These are phyloP conservation scores for Tetrahymena elliotti DNA, from an alignment of 73 alveolate genomes.

Conservation along the genomic window DNA sequence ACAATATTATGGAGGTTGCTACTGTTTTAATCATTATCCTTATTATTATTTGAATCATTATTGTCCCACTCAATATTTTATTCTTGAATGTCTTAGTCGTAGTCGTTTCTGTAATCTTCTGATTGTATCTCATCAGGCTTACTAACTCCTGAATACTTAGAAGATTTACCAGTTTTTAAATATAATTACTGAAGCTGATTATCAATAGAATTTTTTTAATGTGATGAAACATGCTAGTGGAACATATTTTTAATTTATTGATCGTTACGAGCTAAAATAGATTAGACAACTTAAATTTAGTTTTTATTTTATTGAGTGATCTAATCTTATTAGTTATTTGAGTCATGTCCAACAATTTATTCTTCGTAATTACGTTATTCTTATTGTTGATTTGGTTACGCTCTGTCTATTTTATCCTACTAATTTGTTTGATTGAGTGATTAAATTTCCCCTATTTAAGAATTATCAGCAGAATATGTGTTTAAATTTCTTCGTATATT, in stretches of 20 bases:
- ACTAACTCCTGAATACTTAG: background rate
- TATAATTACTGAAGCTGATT: background rate
- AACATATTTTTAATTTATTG: no score
- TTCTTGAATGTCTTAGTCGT: background rate
- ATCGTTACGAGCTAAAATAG: background rate
- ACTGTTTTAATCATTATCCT: background rate
- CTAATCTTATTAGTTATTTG: background rate
- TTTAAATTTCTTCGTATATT: background rate
- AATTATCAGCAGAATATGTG: background rate
- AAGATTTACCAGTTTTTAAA: background rate
- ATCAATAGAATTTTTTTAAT: background rate
- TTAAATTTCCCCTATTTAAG: background rate
- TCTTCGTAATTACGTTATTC: background rate
- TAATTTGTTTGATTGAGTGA: background rate
- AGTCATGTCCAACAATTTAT: background rate
- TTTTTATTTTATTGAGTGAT: background rate
- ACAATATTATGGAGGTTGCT: background rate
- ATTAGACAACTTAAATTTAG: background rate
- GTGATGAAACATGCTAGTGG: background rate
- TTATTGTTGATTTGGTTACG: background rate
- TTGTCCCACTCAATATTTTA: background rate
- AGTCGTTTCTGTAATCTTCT: background rate
- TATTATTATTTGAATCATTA: background rate
- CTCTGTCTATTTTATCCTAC: background rate
- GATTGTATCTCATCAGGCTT: background rate